A percentile compares a stretch with the other conserved stretches of the same genome.
Evolutionary conservation across 306 rosid genomes (phyloP).

Genomic region (Glycine tomentella): DNA sequence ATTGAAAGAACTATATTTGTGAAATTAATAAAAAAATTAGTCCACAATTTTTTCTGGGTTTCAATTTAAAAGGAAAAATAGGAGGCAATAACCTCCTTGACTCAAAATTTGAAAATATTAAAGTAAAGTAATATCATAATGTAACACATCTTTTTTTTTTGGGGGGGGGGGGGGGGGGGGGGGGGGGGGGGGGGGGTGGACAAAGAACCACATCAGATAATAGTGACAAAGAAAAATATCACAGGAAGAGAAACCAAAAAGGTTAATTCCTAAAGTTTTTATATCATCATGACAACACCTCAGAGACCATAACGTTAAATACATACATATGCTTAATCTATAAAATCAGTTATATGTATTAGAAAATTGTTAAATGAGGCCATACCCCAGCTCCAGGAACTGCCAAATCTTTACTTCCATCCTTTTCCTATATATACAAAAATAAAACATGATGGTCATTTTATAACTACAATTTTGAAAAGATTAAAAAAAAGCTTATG

Average conservation of each 20-base stretch:
- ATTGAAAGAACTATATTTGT: constrained; percentile 21
- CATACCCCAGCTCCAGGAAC: constrained; percentile 99
- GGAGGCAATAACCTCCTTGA: neutral
- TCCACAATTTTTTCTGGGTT: constrained; percentile 14
- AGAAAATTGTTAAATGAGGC: constrained; percentile 18
- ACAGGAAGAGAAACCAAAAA: constrained; percentile 27
- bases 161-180: too few relatives aligned
- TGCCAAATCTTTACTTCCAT: constrained; percentile 77
- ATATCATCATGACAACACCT: constrained; percentile 26
- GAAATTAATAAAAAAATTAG: constrained; percentile 28
- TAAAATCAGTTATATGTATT: constrained; percentile 38
- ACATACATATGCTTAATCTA: constrained; percentile 9
- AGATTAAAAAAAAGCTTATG: neutral
- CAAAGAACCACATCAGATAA: too few relatives aligned
- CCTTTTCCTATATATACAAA: constrained; percentile 72
- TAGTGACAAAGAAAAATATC: neutral
- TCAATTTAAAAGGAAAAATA: constrained; percentile 17
- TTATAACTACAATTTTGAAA: constrained; percentile 23
- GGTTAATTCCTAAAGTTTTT: constrained; percentile 43
- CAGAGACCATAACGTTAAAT: constrained; percentile 10
- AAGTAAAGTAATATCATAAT: too few relatives aligned
- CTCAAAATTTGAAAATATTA: too few relatives aligned
- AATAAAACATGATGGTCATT: constrained; percentile 45
- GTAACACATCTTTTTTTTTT: too few relatives aligned
- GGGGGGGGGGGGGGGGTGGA: too few relatives aligned